A percentile compares a stretch with the other conserved stretches of the same genome.
These are phyloP conservation scores for Balansia obtecta DNA, from an alignment of 2,329 filamentous ascomycete species.

Conservation along the genomic window DNA sequence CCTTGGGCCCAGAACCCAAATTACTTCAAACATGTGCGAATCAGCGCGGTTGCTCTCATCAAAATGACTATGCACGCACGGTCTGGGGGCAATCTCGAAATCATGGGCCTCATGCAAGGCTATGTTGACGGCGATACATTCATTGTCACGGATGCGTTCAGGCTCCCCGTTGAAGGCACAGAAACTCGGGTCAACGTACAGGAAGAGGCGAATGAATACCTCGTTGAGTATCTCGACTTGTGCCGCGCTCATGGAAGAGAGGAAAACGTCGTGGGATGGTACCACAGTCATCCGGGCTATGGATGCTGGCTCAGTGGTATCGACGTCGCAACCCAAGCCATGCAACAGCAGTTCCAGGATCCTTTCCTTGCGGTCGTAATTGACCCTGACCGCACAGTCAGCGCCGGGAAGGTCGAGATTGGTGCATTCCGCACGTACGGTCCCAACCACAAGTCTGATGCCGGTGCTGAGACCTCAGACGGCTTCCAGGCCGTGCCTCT, in stretches of 20 bases:
- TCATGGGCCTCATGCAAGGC: slow-evolving; percentile 98
- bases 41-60: slow-evolving; percentile 83
- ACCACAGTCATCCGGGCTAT: slow-evolving; percentile 94
- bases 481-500: slow-evolving; percentile 71
- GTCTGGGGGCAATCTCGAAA: slow-evolving; percentile 81
- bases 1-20: slow-evolving; percentile 72
- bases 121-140: slow-evolving; percentile 78
- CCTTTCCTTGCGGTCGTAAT: slow-evolving; percentile 94
- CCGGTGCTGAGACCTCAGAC: slow-evolving; percentile 23
- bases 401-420: slow-evolving; percentile 90
- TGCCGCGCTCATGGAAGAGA: slow-evolving; percentile 64
- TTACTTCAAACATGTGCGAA: slow-evolving; percentile 88
- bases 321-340: slow-evolving; percentile 77
- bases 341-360: slow-evolving; percentile 76
- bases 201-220: slow-evolving; percentile 92
- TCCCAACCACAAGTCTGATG: slow-evolving; percentile 49
- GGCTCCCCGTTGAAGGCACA: slow-evolving; percentile 92
- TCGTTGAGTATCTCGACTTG: slow-evolving; percentile 70
- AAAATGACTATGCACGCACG: slow-evolving; percentile 99
- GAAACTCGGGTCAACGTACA: slow-evolving; percentile 96
- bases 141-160: slow-evolving; percentile 87
- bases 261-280: slow-evolving; percentile 96
- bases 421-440: slow-evolving; percentile 92
- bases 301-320: slow-evolving; percentile 97
- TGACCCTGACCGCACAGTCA: slow-evolving; percentile 90